Conservation (phyloP, 495 filamentous ascomycete genomes). For the Penicillium steckii region DNA sequence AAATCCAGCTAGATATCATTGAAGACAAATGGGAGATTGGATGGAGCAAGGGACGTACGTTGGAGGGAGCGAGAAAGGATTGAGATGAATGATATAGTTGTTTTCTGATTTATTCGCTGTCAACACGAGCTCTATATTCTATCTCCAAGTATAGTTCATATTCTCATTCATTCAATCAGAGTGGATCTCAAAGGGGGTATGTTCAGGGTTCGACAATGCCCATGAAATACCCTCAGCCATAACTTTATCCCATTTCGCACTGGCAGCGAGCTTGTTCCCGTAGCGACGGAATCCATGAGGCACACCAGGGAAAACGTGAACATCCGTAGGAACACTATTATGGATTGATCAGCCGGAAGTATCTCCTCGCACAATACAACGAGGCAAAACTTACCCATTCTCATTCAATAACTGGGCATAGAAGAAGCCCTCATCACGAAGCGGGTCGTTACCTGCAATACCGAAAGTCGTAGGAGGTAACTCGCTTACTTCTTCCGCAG, state of each 20-base stretch:
- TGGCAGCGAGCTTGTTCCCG: conserved; percentile 31
- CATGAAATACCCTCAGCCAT: conserved; percentile 41
- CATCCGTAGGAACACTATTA: conserved; percentile 39
- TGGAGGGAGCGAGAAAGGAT: conserved; percentile 8
- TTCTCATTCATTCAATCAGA: conserved; percentile 14
- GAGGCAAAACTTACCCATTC: conserved; percentile 38
- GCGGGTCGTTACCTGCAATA: conserved; percentile 44
- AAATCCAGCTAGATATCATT: conserved; percentile 16
- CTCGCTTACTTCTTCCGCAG: conserved; percentile 35
- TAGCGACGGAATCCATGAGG: conserved; percentile 47
- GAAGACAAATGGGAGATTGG: conserved; percentile 20
- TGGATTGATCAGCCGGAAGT: neutral
- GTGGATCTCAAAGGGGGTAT: conserved; percentile 34
- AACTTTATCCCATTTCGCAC: conserved; percentile 42
- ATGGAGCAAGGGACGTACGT: conserved; percentile 20
- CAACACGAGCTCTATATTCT: neutral
- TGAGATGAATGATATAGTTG: neutral
- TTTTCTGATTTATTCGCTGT: neutral
- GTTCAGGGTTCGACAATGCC: conserved; percentile 31
- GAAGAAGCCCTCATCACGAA: conserved; percentile 47
- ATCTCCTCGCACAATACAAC: neutral
- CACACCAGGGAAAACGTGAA: conserved; percentile 43
- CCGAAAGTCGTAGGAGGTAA: conserved; percentile 45
- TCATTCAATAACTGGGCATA: conserved; percentile 43
- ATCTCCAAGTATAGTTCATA: neutral